Conservation (phyloP, 805 yeast species). For the Starmerella riodocensis region DNA sequence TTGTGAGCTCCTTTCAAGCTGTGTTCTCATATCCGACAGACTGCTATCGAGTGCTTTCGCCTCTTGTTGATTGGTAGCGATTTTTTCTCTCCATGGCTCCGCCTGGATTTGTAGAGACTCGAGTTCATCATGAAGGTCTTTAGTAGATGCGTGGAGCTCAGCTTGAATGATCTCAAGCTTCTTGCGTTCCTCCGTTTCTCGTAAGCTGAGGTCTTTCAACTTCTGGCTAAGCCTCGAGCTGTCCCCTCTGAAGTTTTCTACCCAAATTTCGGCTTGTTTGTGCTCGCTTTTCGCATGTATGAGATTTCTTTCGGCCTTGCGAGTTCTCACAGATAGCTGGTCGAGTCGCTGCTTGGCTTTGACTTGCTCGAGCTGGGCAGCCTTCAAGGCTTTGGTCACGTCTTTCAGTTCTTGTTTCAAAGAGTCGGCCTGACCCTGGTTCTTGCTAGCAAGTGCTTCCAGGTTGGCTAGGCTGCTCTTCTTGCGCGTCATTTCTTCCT, state of each 20-base stretch:
- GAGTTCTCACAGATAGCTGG: constrained; percentile 40
- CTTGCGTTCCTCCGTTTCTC: constrained; percentile 33
- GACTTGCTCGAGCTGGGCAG: constrained; percentile 45
- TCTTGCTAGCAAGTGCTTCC: neutral
- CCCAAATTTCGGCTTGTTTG: constrained; percentile 25
- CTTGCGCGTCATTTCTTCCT: constrained; percentile 15
- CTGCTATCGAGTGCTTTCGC: constrained; percentile 52
- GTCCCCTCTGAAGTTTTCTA: constrained; percentile 31
- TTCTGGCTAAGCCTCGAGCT: constrained; percentile 31
- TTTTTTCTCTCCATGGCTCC: constrained; percentile 69
- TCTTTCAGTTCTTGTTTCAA: constrained; percentile 25
- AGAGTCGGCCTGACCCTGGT: constrained; percentile 2
- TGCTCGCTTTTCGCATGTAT: constrained; percentile 34
- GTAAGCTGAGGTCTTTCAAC: constrained; percentile 34
- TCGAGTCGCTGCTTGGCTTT: constrained; percentile 65
- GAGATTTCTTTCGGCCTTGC: constrained; percentile 13
- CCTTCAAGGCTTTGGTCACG: constrained; percentile 25
- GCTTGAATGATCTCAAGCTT: constrained; percentile 50
- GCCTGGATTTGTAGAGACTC: constrained; percentile 48
- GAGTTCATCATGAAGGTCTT: constrained; percentile 51
- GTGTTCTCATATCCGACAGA: constrained; percentile 49
- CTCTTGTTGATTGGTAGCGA: constrained; percentile 32
- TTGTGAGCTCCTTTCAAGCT: constrained; percentile 44
- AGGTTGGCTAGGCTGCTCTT: constrained; percentile 12
- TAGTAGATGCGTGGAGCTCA: constrained; percentile 61